These are phyloP conservation scores for Scedosporium apiospermum DNA, from an alignment of 2,329 filamentous ascomycete species.

Conservation along the genomic window DNA sequence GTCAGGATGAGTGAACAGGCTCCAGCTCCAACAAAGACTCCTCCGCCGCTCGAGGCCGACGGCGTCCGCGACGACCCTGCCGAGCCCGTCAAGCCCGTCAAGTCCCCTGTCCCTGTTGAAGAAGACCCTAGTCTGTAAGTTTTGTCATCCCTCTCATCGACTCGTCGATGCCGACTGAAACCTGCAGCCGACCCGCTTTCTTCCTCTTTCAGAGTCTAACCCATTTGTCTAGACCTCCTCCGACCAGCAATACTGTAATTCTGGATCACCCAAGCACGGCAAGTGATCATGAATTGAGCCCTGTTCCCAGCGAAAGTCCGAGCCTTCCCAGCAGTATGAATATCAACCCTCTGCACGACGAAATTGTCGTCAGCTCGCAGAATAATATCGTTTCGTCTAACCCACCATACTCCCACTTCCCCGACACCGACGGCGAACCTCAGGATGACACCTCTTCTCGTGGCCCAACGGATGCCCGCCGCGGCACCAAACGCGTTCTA, in stretches of 20 bases:
- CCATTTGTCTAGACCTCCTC: neutral
- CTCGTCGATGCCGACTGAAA: too few species aligned
- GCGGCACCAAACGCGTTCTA: conserved; percentile 7
- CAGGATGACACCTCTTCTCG: neutral
- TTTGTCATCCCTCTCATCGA: too few species aligned
- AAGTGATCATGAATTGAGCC: conserved; percentile 26
- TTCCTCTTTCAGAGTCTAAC: neutral
- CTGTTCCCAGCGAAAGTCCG: conserved; percentile 26
- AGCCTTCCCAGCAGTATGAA: conserved; percentile 30
- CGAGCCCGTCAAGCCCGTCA: too few species aligned
- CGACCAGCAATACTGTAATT: neutral
- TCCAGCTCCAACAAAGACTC: too few species aligned
- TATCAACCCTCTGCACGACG: conserved; percentile 35
- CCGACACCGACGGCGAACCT: neutral
- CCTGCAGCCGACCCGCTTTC: neutral
- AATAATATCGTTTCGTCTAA: neutral
- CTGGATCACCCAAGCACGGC: conserved; percentile 13
- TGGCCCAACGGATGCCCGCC: neutral
- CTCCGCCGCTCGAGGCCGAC: too few species aligned
- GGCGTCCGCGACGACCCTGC: too few species aligned
- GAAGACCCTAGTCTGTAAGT: too few species aligned
- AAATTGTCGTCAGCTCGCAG: conserved; percentile 29
- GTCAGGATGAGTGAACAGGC: too few species aligned
- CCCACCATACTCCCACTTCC: neutral
- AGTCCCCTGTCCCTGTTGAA: too few species aligned